A percentile compares a stretch with the other conserved stretches of the same genome.
These are phyloP conservation scores for Zalaria sp. DNA, from an alignment of 2,329 filamentous ascomycete genomes.

Conservation along the genomic window DNA sequence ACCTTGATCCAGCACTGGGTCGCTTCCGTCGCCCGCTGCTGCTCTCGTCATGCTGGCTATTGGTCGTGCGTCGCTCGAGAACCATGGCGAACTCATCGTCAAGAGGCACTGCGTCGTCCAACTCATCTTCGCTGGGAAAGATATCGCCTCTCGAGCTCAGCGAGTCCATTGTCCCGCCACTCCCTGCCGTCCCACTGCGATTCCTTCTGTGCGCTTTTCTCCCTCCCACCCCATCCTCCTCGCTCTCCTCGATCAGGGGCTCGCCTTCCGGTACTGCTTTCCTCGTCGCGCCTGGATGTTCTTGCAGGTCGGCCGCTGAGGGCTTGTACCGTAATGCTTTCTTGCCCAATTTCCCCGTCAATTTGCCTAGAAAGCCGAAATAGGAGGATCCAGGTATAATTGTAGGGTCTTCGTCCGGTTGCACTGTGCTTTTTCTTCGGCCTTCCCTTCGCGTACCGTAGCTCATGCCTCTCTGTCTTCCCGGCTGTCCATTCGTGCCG, in stretches of 20 bases:
- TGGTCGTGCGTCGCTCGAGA: constrained; percentile 53
- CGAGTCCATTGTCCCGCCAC: constrained; percentile 71
- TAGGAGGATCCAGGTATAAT: constrained; percentile 81
- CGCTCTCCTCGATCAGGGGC: constrained; percentile 54
- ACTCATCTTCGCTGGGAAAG: constrained; percentile 78
- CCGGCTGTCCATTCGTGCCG: constrained; percentile 40
- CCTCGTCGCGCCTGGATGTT: constrained; percentile 54
- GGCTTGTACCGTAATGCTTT: constrained; percentile 73
- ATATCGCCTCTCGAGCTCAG: constrained; percentile 78
- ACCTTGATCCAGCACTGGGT: constrained; percentile 32
- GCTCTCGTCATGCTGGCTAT: constrained; percentile 46
- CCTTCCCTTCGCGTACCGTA: constrained; percentile 57
- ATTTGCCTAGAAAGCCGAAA: constrained; percentile 66
- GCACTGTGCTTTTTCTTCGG: constrained; percentile 40
- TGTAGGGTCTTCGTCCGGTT: constrained; percentile 54
- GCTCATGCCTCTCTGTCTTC: constrained; percentile 70
- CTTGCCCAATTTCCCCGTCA: constrained; percentile 76
- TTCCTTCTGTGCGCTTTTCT: constrained; percentile 34
- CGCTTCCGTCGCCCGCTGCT: constrained; percentile 49
- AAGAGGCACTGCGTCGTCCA: constrained; percentile 78
- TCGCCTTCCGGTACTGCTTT: constrained; percentile 44
- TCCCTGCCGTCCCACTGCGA: constrained; percentile 66
- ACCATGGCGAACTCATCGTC: constrained; percentile 85
- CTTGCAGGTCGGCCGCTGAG: constrained; percentile 78
- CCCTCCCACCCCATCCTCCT: constrained; percentile 26